Conservation (phyloP, 257 asterid species). For the Linderniella brevidens region DNA sequence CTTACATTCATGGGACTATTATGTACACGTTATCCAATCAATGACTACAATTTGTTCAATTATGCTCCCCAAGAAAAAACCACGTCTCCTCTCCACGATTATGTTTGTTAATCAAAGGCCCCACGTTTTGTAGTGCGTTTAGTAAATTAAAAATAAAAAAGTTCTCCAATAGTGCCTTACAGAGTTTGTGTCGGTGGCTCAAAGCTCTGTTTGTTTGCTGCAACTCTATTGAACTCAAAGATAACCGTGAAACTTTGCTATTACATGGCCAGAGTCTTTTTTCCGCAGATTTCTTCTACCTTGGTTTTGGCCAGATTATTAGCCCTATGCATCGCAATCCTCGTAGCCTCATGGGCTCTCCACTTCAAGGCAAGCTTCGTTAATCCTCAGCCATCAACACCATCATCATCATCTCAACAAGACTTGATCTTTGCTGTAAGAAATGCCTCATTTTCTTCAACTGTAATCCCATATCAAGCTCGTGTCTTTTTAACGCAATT, state of each 20-base stretch:
- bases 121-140: no score
- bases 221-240: not conserved
- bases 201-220: no score
- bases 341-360: conserved; percentile 58
- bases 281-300: conserved; percentile 18
- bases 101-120: no score
- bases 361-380: conserved; percentile 51
- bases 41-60: no score
- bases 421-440: conserved; percentile 53
- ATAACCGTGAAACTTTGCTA: conserved; percentile 5
- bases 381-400: conserved; percentile 15
- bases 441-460: not conserved
- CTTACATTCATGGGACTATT: no score
- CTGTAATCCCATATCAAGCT: not conserved
- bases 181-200: no score
- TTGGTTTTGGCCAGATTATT: conserved; percentile 51
- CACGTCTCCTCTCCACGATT: no score
- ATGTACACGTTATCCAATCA: no score
- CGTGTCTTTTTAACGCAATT: conserved; percentile 5
- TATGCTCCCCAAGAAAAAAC: no score
- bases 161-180: no score
- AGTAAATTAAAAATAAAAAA: no score
- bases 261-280: conserved; percentile 26
- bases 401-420: conserved; percentile 29
- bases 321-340: conserved; percentile 48